Base-by-base conservation (phyloP, 2,329 filamentous ascomycete species). In the Aspergillus cejpii region DNA sequence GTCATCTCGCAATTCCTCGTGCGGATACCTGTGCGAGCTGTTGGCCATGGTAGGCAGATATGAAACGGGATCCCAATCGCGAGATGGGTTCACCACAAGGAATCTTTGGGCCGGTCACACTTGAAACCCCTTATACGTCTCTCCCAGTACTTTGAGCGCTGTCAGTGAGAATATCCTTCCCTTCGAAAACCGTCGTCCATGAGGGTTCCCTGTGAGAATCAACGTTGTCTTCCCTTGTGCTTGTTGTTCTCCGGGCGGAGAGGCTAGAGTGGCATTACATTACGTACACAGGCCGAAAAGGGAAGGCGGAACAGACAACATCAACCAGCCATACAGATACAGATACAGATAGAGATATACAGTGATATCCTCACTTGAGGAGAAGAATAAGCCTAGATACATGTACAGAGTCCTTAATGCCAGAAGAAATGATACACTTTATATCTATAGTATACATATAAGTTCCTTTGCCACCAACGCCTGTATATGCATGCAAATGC, bases 1-100 rank as follows among this genome's bases (percentile, higher is more conserved):
- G 60, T 79, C 74, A 49, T 83, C 78, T 48, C 70, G 73, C 60
- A 81, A 81, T 60, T 82, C 78, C 63, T 79, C 75, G 56, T 74
- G 73, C 14, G 70, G 64, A 54, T 72, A 72, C 47, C 68, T 69
- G 38, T 64, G 60, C 40, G 68, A 60, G 50, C 62, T 58, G 44
- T 53, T 68, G 54, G 63, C 65, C 66, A 63, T 69, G 55, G 24
- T 64, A 48, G 27, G 39, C 31, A 15, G 42, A 34, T 34, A 27
- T 37, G 41, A 14, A 44, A 40, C 29, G 31, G 45, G 37, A 52
- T 48, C 23, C 33, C 42, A 57, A 49, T 54, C 51, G 61, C 65
- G 23, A 24, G 8, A 24, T 24, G 23, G n/a, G 8, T 24, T 24
- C 4, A 24, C 4, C 23, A 24, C 23, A 24, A n/a, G 23, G 62